A percentile compares a stretch with the other conserved stretches of the same genome.
Conservation (phyloP, 345 rosid genomes). For the Sonneratia caseolaris region DNA sequence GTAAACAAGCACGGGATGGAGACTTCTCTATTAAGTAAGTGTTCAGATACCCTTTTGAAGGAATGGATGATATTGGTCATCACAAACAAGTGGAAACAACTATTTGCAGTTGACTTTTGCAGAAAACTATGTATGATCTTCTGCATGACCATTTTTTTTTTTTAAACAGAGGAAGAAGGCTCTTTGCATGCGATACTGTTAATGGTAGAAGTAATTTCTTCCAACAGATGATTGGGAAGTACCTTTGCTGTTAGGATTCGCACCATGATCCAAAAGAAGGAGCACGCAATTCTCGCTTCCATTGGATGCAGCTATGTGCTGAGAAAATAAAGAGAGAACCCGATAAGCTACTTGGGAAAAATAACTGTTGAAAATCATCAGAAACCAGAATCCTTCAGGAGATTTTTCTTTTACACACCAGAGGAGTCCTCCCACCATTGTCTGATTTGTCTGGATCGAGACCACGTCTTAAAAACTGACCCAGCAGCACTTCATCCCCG, state of each 20-base stretch:
- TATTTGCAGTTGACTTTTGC: not conserved
- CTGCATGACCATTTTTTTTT: not conserved
- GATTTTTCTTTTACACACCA: constrained; percentile 36
- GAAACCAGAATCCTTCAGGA: not conserved
- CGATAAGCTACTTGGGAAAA: not conserved
- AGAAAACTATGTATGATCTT: not conserved
- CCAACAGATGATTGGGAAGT: constrained; percentile 2
- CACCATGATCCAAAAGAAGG: constrained; percentile 55
- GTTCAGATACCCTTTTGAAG: not conserved
- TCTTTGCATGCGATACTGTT: not conserved
- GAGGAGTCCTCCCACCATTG: constrained; percentile 58
- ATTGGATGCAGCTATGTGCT: constrained; percentile 84
- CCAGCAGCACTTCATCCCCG: constrained; percentile 71
- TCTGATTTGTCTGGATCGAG: constrained; percentile 87
- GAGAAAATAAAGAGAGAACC: constrained; percentile 7
- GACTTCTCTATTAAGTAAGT: not conserved
- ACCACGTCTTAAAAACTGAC: constrained; percentile 63
- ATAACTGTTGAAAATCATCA: not conserved
- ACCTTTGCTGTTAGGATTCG: constrained; percentile 71
- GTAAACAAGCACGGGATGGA: not conserved
- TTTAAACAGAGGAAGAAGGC: not conserved
- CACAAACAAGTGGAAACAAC: not conserved
- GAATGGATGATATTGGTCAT: not conserved
- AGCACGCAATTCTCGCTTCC: constrained; percentile 68
- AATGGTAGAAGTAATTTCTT: not conserved